A percentile compares a stretch with the other conserved stretches of the same genome.
phyloP scores from a whole-genome alignment of 2,329 filamentous ascomycete genomes.

The Hymenoscyphus fructigenus region DNA sequence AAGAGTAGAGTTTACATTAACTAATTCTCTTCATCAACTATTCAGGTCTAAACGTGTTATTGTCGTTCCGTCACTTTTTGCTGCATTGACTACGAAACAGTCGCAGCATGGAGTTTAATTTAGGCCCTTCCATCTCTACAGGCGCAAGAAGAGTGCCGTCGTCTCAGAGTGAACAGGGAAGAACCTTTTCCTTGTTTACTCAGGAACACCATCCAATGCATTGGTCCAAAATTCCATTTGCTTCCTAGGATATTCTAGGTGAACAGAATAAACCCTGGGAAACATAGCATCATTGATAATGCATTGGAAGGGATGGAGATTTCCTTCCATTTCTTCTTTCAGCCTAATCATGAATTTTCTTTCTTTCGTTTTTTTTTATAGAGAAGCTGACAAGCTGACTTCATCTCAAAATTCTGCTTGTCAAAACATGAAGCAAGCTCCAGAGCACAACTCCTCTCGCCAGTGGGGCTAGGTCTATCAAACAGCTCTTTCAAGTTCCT shows the following conservation, averaged over 20 bases:
- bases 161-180: not conserved
- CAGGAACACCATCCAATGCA: not conserved
- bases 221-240: not conserved
- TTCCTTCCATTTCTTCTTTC: too few species aligned
- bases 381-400: too few species aligned
- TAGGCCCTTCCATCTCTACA: not conserved
- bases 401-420: too few species aligned
- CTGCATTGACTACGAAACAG: not conserved
- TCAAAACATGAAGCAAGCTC: too few species aligned
- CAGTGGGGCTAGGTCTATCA: too few species aligned
- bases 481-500: too few species aligned
- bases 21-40: not conserved
- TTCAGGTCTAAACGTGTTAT: too few species aligned
- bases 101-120: not conserved
- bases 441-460: too few species aligned
- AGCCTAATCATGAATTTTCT: too few species aligned
- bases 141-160: not conserved
- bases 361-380: too few species aligned
- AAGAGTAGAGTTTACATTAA: not conserved
- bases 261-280: not conserved
- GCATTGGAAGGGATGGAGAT: not conserved
- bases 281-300: not conserved
- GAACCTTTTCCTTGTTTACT: not conserved
- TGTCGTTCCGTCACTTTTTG: not conserved
- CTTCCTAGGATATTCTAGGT: not conserved